Evolutionary conservation across 1,284 basidiomycete species (phyloP), one percentile per base, ranked within the genome.

Genomic region (Pseudozyma flocculosa): DNA sequence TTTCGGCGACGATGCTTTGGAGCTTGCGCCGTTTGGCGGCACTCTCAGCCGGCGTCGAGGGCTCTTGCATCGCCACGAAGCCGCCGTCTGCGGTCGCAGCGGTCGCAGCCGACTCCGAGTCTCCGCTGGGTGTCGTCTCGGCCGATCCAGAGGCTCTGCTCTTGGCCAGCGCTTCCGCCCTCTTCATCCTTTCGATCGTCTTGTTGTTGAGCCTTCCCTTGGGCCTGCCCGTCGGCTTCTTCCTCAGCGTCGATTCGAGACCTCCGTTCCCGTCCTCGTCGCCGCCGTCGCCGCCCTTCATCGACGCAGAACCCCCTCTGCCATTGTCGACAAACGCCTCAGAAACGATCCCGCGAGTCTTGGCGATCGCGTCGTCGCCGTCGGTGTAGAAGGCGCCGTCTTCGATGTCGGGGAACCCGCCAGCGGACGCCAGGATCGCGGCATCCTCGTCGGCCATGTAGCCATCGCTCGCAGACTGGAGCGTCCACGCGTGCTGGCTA

Each of bases 401-500:
- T 9, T 65, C 54, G 42, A 47, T 49, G 24, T 39, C 37, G 3
- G 58, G 46, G 18, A 50, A 21, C 2, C 62, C 57, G 3, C 62
- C 62, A n/a, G 62, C 54, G 1, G 43, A 41, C 18, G 50, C 54
- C 15, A 65, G 54, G 13, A 50, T 34, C 1, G 45, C 48, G 13
- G 48, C 37, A 13, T 65, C 57, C 1, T 50, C 40, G 3, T 44
- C 48, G 24, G 61, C 48, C 11, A 65, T 46, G 24, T 48, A 50
- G 36, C 62, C 62, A 8, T 52, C 62, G 48, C 58, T 57, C 45
- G 62, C 62, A 30, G 48, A 43, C 38, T 65, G 62, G 15, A 65
- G 49, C 3, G 57, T 54, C 62, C 62, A 65, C 1, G 62, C 57
- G 24, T 65, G 62, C 22, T 54, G 51, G 32, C 62, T 65, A 47